Evolutionary conservation across 306 rosid genomes (phyloP), one percentile per base, ranked within the genome.

Genomic region (Vigna trinervia): DNA sequence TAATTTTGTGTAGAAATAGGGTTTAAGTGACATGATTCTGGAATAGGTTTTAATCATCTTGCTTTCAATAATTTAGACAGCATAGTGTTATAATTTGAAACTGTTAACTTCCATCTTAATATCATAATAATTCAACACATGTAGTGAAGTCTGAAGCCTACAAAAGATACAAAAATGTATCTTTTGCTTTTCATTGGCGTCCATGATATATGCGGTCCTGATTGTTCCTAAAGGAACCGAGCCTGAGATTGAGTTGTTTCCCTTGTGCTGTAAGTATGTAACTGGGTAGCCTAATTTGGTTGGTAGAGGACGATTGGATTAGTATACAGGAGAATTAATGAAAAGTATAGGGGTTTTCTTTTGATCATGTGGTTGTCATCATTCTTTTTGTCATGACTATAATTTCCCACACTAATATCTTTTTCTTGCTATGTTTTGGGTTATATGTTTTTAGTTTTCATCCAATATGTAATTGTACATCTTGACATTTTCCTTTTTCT

Each of bases 271-370:
- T 15, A 28, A 28, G 19, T 28, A 8, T 26, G 4, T 59, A 22
- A 20, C 60, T 4, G 22, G 53, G 1, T 41, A 19, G 15, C 5
- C 23, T 56, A 56, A 71, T 69, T 43, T 30, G 10, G 8, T 78
- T 62, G 79, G 32, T 71, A 69, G 47, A 23, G 63, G 32, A 19
- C 14, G 10, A 9, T 43, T 63, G 61, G 80, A 26, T 79, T 73
- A 61, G 8, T 64, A 71, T 14, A 12, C 14, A 23, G 26, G 26
- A 46, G 39, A 48, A 57, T 41, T 60, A 13, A 53, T 8, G 41
- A 23, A 74, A 62, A 46, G 22, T 5, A 22, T 1, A 17, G 22
- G 12, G 17, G 11, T 51, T 54, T 48, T 71, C 23, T 19, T 26
- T 34, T 51, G 58, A 51, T 14, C 23, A 8, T 68, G 58, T 68